Percentiles rank a stretch among this genome's conserved stretches.
Evolutionary conservation across 2,329 filamentous ascomycete species (phyloP).

Genomic region (Aplosporella prunicola): DNA sequence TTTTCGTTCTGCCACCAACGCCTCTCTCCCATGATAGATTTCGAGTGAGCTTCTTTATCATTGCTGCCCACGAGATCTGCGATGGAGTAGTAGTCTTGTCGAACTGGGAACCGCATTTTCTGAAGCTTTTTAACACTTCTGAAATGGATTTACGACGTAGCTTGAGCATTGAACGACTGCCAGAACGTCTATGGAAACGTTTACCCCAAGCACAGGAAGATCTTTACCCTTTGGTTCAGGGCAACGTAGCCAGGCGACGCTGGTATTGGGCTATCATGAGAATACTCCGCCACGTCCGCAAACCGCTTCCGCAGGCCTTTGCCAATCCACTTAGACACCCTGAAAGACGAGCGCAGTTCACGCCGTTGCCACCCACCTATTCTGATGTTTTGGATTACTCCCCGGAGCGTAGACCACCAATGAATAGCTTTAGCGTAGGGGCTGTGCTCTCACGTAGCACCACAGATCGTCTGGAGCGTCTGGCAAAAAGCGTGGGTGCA

Average conservation of each 20-base stretch:
- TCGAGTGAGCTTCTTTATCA: conserved; percentile 27
- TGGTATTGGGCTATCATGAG: conserved; percentile 41
- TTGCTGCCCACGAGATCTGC: conserved; percentile 37
- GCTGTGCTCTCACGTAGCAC: conserved; percentile 27
- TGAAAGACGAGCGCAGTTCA: conserved; percentile 13
- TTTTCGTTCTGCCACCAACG: conserved; percentile 30
- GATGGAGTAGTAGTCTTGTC: conserved; percentile 29
- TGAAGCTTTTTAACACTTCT: conserved; percentile 27
- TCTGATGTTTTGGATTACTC: conserved; percentile 31
- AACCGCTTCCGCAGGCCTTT: conserved; percentile 31
- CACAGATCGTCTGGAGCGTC: conserved; percentile 2
- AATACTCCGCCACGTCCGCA: conserved; percentile 34
- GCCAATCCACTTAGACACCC: conserved; percentile 31
- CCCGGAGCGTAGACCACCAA: conserved; percentile 21
- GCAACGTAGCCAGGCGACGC: conserved; percentile 30
- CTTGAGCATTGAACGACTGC: conserved; percentile 13
- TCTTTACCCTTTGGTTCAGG: conserved; percentile 32
- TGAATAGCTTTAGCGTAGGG: conserved; percentile 27
- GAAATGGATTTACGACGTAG: conserved; percentile 15
- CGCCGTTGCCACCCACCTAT: conserved; percentile 24
- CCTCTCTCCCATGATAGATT: conserved; percentile 18
- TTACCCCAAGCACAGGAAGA: conserved; percentile 39
- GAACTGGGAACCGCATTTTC: conserved; percentile 34
- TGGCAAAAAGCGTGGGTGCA: conserved; percentile 16
- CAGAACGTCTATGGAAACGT: conserved; percentile 17